Base-by-base conservation (phyloP, 106 monocot genomes). In the Alisma plantagoaquatica region DNA sequence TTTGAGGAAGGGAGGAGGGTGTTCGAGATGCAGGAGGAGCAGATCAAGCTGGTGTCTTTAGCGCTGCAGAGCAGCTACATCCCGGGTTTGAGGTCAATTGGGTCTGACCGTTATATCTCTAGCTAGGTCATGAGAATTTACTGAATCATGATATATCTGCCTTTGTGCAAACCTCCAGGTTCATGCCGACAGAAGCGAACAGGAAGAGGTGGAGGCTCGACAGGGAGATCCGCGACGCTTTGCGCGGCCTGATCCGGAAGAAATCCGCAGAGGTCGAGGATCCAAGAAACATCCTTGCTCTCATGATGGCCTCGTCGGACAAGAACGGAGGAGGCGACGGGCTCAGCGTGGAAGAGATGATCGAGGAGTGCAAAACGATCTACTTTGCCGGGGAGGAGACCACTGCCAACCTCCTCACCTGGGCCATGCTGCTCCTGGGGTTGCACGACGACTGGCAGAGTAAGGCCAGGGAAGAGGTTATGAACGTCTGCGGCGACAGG, bases 331-430 rank as follows among this genome's bases (percentile, higher is more conserved):
- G 59, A 31, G 66, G 67, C n/a, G n/a, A n/a, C n/a, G n/a, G n/a
- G 42, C 61, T 93, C 43, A 66, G 59, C 45, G 75, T 79, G 3
- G 74, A 87, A 52, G 82, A 79, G 25, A 76, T 93, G 28, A 75
- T 93, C 15, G 77, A 86, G 38, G 92, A 93, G 64, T 93, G 86
- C 77, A 93, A 93, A 66, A 74, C 82, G 51, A 83, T 93, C 63
- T 93, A 83, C 79, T 87, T 93, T 58, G 77, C 86, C n/a, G 86
- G 92, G 25, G 73, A 87, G 69, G 92, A 93, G 53, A 93, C 92
- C 21, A 87, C 92, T 1, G 75, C 86, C 0, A 73, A 76, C 58
- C 42, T 83, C 3, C 43, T 93, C 31, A 87, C 92, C 26, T 93
- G 92, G 86, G 60, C 63, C 14, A 60, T 83, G 24, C 38, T 87